A percentile compares a stretch with the other conserved stretches of the same genome.
phyloP scores from a whole-genome alignment of 2,329 filamentous ascomycete species.

The Apiospora rasikravindrae region DNA sequence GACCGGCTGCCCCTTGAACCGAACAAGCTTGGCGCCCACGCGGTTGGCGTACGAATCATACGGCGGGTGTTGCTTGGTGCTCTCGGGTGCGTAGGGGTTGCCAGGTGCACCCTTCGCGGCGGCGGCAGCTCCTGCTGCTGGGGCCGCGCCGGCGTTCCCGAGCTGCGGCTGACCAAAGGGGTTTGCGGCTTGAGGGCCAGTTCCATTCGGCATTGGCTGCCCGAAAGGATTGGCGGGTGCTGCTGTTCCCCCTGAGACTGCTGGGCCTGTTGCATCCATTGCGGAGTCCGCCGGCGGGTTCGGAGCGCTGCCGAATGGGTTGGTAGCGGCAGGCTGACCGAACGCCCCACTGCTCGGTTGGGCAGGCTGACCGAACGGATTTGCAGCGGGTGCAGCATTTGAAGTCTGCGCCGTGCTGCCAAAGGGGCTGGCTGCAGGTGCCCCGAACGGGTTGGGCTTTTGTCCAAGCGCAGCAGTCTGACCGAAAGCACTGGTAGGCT shows the following conservation, averaged over 20 bases:
- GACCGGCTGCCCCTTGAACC: slow-evolving; percentile 70
- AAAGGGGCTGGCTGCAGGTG: slow-evolving; percentile 35
- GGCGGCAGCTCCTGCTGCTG: slow-evolving; percentile 27
- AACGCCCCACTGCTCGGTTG: slow-evolving; percentile 39
- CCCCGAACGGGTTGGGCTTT: slow-evolving; percentile 33
- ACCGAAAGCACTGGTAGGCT: slow-evolving; percentile 39
- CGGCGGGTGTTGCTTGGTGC: slow-evolving; percentile 50
- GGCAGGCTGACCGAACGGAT: slow-evolving; percentile 39
- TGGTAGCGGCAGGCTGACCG: slow-evolving; percentile 33
- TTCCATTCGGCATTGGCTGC: slow-evolving; percentile 28
- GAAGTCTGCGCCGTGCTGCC: slow-evolving; percentile 26
- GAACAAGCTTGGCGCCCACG: slow-evolving; percentile 51
- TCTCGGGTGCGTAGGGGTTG: slow-evolving; percentile 51
- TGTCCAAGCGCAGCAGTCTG: slow-evolving; percentile 43
- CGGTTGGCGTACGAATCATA: slow-evolving; percentile 50
- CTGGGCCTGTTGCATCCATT: slow-evolving; percentile 34
- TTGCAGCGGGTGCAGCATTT: slow-evolving; percentile 29
- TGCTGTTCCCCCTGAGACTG: slow-evolving; percentile 26
- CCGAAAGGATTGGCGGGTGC: slow-evolving; percentile 34
- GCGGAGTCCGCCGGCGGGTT: slow-evolving; percentile 28
- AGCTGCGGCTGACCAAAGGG: slow-evolving; percentile 33
- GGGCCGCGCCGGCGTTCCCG: slow-evolving; percentile 25
- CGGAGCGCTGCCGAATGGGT: slow-evolving; percentile 37
- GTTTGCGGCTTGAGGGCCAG: slow-evolving; percentile 27
- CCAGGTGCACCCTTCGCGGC: slow-evolving; percentile 26